Conservation (phyloP, 75 land plant genomes). For the Selaginella moellendorffii region DNA sequence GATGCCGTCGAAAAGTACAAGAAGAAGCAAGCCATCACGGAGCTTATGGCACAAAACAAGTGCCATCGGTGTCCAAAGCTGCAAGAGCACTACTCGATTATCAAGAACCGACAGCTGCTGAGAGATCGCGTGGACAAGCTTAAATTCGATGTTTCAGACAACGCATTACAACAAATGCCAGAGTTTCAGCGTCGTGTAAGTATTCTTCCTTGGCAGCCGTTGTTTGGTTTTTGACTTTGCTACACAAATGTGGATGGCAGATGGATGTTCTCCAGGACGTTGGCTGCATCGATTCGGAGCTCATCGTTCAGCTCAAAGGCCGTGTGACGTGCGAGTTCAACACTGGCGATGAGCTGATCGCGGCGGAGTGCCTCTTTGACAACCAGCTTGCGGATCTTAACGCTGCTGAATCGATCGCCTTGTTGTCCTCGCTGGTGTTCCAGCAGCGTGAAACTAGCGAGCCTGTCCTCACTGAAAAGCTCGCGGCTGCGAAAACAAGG, state of each 20-base stretch:
- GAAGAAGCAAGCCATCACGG: constrained; percentile 32
- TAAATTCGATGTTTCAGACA: constrained; percentile 78
- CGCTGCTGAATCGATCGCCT: constrained; percentile 87
- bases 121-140: constrained; percentile 58
- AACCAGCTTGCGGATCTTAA: constrained; percentile 81
- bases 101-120: constrained; percentile 39
- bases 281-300: constrained; percentile 74
- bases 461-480: constrained; percentile 62
- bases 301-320: constrained; percentile 89
- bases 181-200: constrained; percentile 88
- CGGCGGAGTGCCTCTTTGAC: constrained; percentile 93
- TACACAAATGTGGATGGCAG: constrained; percentile 43
- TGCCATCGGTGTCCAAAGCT: constrained; percentile 81
- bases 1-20: constrained; percentile 45
- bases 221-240: neutral
- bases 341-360: constrained; percentile 93
- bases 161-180: constrained; percentile 92
- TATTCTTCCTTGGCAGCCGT: neutral
- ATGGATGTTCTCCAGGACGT: constrained; percentile 83
- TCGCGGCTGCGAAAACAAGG: constrained; percentile 63
- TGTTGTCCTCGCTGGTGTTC: constrained; percentile 93
- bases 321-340: constrained; percentile 98
- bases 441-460: constrained; percentile 89
- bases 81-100: constrained; percentile 48
- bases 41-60: constrained; percentile 57